phyloP scores from a whole-genome alignment of 2,329 filamentous ascomycete species.

The Huntiella abstrusa region DNA sequence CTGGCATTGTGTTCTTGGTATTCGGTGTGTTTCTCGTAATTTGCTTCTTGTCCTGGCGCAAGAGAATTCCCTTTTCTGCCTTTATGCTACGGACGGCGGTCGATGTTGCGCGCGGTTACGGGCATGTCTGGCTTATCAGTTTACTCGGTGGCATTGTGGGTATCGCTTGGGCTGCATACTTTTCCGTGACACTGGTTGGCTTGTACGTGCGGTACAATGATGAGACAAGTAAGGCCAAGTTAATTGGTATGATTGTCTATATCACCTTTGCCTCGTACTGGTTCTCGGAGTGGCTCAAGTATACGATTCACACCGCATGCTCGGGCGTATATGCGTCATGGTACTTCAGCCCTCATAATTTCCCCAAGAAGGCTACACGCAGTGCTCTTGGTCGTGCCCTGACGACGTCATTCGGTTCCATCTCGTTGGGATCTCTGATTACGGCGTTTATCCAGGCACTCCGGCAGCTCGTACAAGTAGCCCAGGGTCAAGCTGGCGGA shows the following conservation, averaged over 20 bases:
- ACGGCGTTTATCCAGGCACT: conserved; percentile 77
- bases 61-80: conserved; percentile 74
- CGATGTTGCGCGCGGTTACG: conserved; percentile 65
- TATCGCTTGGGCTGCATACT: conserved; percentile 66
- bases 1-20: conserved; percentile 71
- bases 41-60: conserved; percentile 78
- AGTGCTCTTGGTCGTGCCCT: conserved; percentile 66
- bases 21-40: conserved; percentile 66
- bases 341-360: conserved; percentile 61
- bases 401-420: conserved; percentile 85
- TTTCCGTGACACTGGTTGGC: conserved; percentile 65
- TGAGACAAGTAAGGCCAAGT: conserved; percentile 42
- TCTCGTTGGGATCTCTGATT: conserved; percentile 67
- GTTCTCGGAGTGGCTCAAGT: conserved; percentile 87
- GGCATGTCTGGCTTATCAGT: conserved; percentile 74
- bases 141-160: conserved; percentile 63
- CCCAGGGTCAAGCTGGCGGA: conserved; percentile 40
- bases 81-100: conserved; percentile 77
- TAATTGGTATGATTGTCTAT: conserved; percentile 72
- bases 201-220: conserved; percentile 72
- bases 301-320: conserved; percentile 74
- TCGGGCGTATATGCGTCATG: conserved; percentile 81
- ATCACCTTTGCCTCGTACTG: conserved; percentile 86
- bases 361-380: conserved; percentile 61
- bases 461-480: conserved; percentile 65